Base-by-base conservation (phyloP, 2,329 filamentous ascomycete species). In the Calonectria hongkongensis region DNA sequence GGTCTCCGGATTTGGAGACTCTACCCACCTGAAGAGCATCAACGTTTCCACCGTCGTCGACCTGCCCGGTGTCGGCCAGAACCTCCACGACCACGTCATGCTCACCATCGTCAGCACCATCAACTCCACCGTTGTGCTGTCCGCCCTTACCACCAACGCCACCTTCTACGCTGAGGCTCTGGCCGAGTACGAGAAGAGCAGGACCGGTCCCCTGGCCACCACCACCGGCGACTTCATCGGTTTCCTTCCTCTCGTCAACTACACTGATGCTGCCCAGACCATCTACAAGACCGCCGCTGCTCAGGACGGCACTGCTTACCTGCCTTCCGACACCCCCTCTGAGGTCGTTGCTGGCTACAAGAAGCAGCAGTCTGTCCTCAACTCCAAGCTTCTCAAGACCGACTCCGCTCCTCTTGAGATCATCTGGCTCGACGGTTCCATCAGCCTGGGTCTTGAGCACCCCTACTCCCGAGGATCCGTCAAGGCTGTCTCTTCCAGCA, bases 1-100 rank as follows among this genome's bases (percentile, higher is more conserved):
- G 74, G 80, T 88, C 2, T 89, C 87, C n/a, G 88, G 88, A 1
- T 84, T 90, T 9, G 88, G 88, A 0, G 80, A 83, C 6, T 74
- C 78, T 15, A 75, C 79, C 3, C 74, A 85, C 1, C 76, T 90
- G 7, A 65, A 80, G 0, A 73, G 74, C 6, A 79, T 86, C 18
- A 80, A 80, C 0, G 87, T 90, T n/a, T 73, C 81, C 0, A 75
- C 86, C 0, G 69, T 89, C 0, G 80, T 85, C 1, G 84, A 89
- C 62, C 81, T 88, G 0, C 86, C 88, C 0, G 87, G 85, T 0
- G 88, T 90, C 0, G 89, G 89, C 3, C 80, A 86, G 56, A 87
- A 87, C 73, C 82, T 87, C 25, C 84, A 86, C 39, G 86, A 88
- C 58, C 86, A 87, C 9, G 68, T 75, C 4, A 4, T 76, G 0